Percentiles rank a stretch among this genome's conserved stretches.
These are phyloP conservation scores for Penicillium silybi DNA, from an alignment of 495 filamentous ascomycete genomes.

Conservation along the genomic window DNA sequence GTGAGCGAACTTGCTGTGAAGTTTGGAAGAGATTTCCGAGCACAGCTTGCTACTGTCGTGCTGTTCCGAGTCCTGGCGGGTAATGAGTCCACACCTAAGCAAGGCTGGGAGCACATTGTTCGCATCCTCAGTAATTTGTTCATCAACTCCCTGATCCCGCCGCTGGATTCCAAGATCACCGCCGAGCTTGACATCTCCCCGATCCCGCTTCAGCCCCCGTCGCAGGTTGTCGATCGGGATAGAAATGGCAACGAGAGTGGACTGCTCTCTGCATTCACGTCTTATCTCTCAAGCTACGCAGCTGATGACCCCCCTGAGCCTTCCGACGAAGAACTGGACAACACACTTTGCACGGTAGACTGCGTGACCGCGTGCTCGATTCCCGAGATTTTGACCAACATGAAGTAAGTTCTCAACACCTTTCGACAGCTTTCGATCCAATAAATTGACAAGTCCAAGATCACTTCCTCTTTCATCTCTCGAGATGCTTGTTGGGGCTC, in stretches of 20 bases:
- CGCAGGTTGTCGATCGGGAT: slow-evolving; percentile 86
- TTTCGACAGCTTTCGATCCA: background rate
- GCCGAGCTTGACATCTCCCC: slow-evolving; percentile 70
- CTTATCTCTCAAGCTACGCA: slow-evolving; percentile 96
- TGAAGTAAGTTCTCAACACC: slow-evolving; percentile 58
- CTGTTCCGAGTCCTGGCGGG: slow-evolving; percentile 85
- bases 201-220: slow-evolving; percentile 88
- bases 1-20: slow-evolving; percentile 97
- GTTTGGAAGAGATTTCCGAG: slow-evolving; percentile 90
- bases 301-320: slow-evolving; percentile 97
- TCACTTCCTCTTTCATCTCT: slow-evolving; percentile 65
- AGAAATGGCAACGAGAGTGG: slow-evolving; percentile 72
- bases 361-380: slow-evolving; percentile 88
- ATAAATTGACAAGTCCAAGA: slow-evolving; percentile 36
- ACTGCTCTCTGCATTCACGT: slow-evolving; percentile 88
- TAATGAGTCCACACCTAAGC: slow-evolving; percentile 69
- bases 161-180: slow-evolving; percentile 70
- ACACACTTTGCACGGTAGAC: slow-evolving; percentile 89
- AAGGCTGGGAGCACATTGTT: slow-evolving; percentile 83
- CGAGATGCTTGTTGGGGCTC: slow-evolving; percentile 62
- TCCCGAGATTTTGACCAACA: slow-evolving; percentile 75
- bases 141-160: slow-evolving; percentile 86
- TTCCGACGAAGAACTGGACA: slow-evolving; percentile 94
- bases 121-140: slow-evolving; percentile 95
- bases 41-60: slow-evolving; percentile 88